phyloP scores from a whole-genome alignment of 768 basidiomycete genomes.

The Tephrocybe rancida region DNA sequence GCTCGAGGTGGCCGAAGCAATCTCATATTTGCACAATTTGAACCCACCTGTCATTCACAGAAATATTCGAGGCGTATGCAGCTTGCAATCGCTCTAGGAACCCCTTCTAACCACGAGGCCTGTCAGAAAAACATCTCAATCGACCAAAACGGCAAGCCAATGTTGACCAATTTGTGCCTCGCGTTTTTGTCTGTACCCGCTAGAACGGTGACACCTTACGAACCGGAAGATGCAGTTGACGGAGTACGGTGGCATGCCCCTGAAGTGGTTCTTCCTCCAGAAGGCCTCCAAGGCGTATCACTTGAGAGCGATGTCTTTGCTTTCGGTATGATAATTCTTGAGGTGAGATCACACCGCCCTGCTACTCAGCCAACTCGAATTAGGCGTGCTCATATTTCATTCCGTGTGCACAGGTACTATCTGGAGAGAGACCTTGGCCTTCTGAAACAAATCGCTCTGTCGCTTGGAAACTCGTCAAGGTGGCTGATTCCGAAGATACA shows the following conservation, averaged over 20 bases:
- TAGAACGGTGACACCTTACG: neutral
- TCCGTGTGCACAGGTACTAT: neutral
- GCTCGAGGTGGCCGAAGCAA: constrained; percentile 21
- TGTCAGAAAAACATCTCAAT: constrained; percentile 27
- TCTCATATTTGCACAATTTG: constrained; percentile 25
- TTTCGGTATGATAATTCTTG: constrained; percentile 27
- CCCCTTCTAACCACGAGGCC: neutral
- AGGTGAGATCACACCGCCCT: constrained; percentile 13
- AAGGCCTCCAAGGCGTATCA: neutral
- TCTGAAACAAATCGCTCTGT: no score
- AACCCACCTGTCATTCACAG: constrained; percentile 28
- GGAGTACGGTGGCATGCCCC: constrained; percentile 26
- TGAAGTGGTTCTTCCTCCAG: constrained; percentile 19
- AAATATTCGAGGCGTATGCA: constrained; percentile 27
- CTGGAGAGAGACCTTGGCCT: neutral
- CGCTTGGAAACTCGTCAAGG: no score
- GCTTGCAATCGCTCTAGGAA: neutral
- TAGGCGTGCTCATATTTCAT: no score
- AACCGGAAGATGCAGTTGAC: constrained; percentile 4
- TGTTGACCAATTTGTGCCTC: constrained; percentile 24
- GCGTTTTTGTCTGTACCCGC: constrained; percentile 9
- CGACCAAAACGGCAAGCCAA: constrained; percentile 15
- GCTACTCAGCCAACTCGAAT: no score
- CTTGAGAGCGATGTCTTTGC: constrained; percentile 23
- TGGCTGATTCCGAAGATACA: no score